Conservation (phyloP, 2,329 filamentous ascomycete genomes). For the Alternaria brassicicola region DNA sequence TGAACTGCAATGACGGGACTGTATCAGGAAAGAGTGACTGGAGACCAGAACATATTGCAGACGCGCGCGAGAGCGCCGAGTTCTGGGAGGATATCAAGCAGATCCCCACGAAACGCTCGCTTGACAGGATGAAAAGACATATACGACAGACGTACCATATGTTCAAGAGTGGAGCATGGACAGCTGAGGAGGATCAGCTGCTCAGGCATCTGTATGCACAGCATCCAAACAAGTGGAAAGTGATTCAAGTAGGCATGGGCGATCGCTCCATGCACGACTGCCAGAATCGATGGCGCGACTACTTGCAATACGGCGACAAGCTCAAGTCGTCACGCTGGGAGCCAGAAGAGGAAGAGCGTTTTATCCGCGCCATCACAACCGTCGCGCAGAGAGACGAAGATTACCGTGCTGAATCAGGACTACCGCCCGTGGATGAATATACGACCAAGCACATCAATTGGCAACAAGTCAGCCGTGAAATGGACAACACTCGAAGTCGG, state of each 20-base stretch:
- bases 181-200: conserved; percentile 62
- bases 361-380: conserved; percentile 61
- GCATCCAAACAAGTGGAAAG: conserved; percentile 65
- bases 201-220: conserved; percentile 56
- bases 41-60: conserved; percentile 1
- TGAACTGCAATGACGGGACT: neutral
- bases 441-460: conserved; percentile 68
- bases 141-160: conserved; percentile 70
- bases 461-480: conserved; percentile 66
- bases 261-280: conserved; percentile 70
- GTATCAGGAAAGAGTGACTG: neutral
- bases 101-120: conserved; percentile 41
- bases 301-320: conserved; percentile 64
- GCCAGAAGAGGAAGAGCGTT: conserved; percentile 62
- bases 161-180: conserved; percentile 68
- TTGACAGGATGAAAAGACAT: conserved; percentile 47
- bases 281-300: conserved; percentile 73
- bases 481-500: conserved; percentile 66
- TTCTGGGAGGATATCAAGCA: conserved; percentile 44
- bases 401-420: conserved; percentile 20
- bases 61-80: conserved; percentile 18
- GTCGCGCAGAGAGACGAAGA: conserved; percentile 57
- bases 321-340: conserved; percentile 64
- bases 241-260: conserved; percentile 64
- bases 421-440: conserved; percentile 40